Evolutionary conservation across 257 asterid species (phyloP), one percentile per base, ranked within the genome.

Genomic region (Salvia miltiorrhiza): DNA sequence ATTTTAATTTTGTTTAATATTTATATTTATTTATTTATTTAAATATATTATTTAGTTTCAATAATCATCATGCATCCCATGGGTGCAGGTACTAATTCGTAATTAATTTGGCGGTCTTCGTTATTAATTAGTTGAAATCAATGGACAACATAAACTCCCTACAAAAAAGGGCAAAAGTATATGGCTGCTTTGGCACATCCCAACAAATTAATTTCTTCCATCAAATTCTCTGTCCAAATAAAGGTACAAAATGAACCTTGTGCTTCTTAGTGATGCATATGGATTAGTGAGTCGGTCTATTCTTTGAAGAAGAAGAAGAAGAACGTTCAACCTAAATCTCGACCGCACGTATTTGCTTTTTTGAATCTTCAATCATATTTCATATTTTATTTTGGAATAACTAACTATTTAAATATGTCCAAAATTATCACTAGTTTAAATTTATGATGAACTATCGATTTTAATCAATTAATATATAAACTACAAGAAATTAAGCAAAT

Each of bases 71-170:
- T n/a, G n/a, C n/a, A n/a, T n/a, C n/a, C n/a, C n/a, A n/a, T n/a
- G n/a, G n/a, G n/a, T n/a, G n/a, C n/a, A 44, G 14, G 3, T 17
- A 1, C 7, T 0, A 14, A 5, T 16, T 4, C 3, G 16, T 5
- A 28, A 0, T 21, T 71, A 10, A 7, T 61, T 43, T 41, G 12
- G 30, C 39, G 32, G 65, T 50, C 50, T 35, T 56, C 26, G 60
- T 11, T 52, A 23, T 44, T 47, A 12, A n/a, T n/a, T n/a, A n/a
- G 1, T 4, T 20, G 35, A 43, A 24, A 59, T 69, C 32, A 12
- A 65, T 74, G 83, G 83, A 65, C 77, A 65, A 53, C 56, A 70
- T 75, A 43, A 70, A 74, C 64, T 58, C 83, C 79, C 79, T 66
- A 11, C 13, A 16, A 37, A 68, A 65, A 33, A 19, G 68, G 78